These are phyloP conservation scores for Passalora sequoiae DNA, from an alignment of 2,329 filamentous ascomycete genomes.

Conservation along the genomic window DNA sequence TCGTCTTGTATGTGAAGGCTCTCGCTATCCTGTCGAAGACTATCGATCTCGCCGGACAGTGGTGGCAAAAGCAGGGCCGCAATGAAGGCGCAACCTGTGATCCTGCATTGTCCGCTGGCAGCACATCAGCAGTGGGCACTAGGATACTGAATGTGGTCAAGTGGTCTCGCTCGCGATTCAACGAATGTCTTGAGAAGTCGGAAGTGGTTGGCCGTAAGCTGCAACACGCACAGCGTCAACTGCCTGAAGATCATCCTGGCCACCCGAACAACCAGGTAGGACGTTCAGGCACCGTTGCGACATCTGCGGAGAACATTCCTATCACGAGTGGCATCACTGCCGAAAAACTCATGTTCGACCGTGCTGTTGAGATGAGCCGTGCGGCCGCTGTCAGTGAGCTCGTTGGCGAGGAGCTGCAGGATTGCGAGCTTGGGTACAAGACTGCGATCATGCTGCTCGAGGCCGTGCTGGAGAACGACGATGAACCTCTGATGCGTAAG, in stretches of 20 bases:
- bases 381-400: conserved; percentile 93
- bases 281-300: conserved; percentile 50
- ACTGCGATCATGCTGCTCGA: conserved; percentile 94
- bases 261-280: conserved; percentile 73
- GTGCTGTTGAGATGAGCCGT: conserved; percentile 93
- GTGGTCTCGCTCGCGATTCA: conserved; percentile 91
- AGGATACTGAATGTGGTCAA: conserved; percentile 92
- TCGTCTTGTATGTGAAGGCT: conserved; percentile 94
- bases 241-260: conserved; percentile 78
- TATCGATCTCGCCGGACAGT: conserved; percentile 89
- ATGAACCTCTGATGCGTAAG: conserved; percentile 44
- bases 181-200: conserved; percentile 93
- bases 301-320: conserved; percentile 70
- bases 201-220: conserved; percentile 88
- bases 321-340: conserved; percentile 86
- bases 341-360: conserved; percentile 96
- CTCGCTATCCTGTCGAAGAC: conserved; percentile 83
- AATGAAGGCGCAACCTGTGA: conserved; percentile 50
- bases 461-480: conserved; percentile 83
- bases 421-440: conserved; percentile 87
- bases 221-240: conserved; percentile 73
- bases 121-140: conserved; percentile 21
- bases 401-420: conserved; percentile 77
- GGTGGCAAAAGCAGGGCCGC: conserved; percentile 61
- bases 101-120: conserved; percentile 19